Conservation (phyloP, 352 stramenopile species). For the Paralagenidium karlingii region DNA sequence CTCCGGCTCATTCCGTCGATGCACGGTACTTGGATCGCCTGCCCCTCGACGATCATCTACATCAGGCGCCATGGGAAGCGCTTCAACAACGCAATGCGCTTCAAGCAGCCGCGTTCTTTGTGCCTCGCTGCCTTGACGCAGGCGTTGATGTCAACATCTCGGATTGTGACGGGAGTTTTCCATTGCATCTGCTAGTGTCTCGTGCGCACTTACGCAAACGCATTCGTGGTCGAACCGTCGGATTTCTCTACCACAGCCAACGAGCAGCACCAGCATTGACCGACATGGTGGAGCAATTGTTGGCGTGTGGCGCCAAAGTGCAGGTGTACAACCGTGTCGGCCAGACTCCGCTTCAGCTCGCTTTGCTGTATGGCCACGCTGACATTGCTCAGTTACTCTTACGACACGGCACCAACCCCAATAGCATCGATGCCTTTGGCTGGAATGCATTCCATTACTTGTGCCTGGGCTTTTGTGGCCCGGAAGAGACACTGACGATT, state of each 20-base stretch:
- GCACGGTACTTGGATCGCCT: too few species aligned
- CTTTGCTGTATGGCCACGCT: conserved; percentile 44
- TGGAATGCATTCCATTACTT: conserved; percentile 57
- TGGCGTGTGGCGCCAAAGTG: conserved; percentile 20
- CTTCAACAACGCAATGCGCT: too few species aligned
- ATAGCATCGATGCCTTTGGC: conserved; percentile 33
- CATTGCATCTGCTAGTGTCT: conserved; percentile 49
- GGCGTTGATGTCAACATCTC: conserved; percentile 48
- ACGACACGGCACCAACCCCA: conserved; percentile 33
- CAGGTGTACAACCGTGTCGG: conserved; percentile 47
- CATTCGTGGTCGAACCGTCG: conserved; percentile 39
- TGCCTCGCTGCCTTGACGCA: conserved; percentile 18
- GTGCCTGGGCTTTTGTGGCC: conserved; percentile 37
- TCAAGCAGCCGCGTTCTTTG: background rate
- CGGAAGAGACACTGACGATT: conserved; percentile 13
- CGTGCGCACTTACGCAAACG: conserved; percentile 26
- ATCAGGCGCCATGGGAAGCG: too few species aligned
- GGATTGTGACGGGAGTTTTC: conserved; percentile 38
- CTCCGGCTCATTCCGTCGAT: too few species aligned
- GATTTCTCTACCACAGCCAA: conserved; percentile 41
- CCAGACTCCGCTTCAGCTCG: conserved; percentile 51
- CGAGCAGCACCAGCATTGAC: conserved; percentile 2
- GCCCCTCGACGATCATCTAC: too few species aligned
- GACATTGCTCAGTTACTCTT: conserved; percentile 27
- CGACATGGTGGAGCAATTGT: conserved; percentile 16